Conservation (phyloP, 768 basidiomycete genomes). For the Lentinula sp. region DNA sequence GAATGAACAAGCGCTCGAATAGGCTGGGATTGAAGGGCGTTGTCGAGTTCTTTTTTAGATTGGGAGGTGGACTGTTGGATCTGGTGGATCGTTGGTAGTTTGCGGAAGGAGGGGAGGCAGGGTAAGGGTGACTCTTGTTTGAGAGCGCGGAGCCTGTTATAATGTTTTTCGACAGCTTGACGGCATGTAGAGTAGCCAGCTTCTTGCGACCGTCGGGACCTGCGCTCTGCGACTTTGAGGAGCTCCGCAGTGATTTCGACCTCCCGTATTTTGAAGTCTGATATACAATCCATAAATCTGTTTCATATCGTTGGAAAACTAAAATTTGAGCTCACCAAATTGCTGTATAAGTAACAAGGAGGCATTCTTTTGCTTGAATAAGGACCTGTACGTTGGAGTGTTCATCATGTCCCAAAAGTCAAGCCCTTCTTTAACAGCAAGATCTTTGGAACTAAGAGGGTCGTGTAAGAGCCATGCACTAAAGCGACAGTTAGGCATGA, state of each 20-base stretch:
- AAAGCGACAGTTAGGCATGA: neutral
- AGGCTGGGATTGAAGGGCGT: constrained; percentile 17
- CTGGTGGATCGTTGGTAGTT: constrained; percentile 36
- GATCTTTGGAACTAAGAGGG: constrained; percentile 7
- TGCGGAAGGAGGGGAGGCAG: constrained; percentile 38
- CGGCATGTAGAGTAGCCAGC: constrained; percentile 18
- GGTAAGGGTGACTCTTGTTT: constrained; percentile 31
- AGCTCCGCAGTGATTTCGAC: constrained; percentile 19
- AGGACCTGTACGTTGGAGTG: constrained; percentile 29
- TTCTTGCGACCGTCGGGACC: constrained; percentile 21
- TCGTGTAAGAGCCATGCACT: constrained; percentile 2
- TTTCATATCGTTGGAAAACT: neutral
- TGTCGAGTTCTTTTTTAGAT: constrained; percentile 5
- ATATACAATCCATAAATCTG: neutral
- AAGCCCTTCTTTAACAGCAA: constrained; percentile 33
- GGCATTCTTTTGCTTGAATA: constrained; percentile 29
- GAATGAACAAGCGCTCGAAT: constrained; percentile 21
- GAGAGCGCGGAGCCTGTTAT: constrained; percentile 36
- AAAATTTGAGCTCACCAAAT: constrained; percentile 24
- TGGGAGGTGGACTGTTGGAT: constrained; percentile 22
- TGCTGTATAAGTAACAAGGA: constrained; percentile 30
- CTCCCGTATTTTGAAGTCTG: constrained; percentile 24
- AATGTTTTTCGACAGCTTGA: constrained; percentile 32
- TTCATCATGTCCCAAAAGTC: constrained; percentile 31
- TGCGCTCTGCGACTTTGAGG: constrained; percentile 16